Evolutionary conservation across 2,329 filamentous ascomycete genomes (phyloP).

Genomic region (Colletotrichum eleusines): DNA sequence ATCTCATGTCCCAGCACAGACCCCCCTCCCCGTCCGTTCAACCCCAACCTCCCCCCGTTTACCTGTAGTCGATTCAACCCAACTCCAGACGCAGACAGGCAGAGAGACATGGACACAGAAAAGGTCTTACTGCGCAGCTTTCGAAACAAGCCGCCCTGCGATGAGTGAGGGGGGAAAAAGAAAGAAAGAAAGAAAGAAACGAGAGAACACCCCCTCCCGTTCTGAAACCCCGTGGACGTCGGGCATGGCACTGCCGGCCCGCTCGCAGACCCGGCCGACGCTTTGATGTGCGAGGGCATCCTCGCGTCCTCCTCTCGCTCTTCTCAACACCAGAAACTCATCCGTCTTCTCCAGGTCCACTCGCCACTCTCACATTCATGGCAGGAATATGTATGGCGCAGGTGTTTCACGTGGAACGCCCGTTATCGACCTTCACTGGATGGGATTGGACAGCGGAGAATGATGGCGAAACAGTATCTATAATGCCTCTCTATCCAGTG

Average conservation of each 20-base stretch:
- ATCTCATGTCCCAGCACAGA: conserved; percentile 6
- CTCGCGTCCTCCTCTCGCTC: neutral
- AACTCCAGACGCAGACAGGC: neutral
- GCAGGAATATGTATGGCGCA: neutral
- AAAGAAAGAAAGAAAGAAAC: neutral
- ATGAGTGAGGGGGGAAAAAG: neutral
- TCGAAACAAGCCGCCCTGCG: conserved; percentile 19
- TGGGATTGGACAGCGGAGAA: neutral
- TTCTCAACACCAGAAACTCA: neutral
- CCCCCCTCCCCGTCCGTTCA: neutral
- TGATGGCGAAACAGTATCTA: conserved; percentile 31
- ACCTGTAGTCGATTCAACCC: neutral
- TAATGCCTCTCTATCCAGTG: conserved; percentile 40
- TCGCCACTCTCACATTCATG: neutral
- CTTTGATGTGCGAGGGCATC: conserved; percentile 30
- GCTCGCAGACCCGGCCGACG: neutral
- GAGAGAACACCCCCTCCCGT: neutral
- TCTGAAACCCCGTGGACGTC: conserved; percentile 16
- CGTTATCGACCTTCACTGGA: neutral
- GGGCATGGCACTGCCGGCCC: neutral
- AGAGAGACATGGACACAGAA: neutral
- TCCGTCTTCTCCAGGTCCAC: neutral
- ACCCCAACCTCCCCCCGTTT: neutral
- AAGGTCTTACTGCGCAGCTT: neutral
- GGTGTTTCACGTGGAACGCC: neutral